Conservation (phyloP, 352 stramenopile genomes). For the Pythium rishiriense region DNA sequence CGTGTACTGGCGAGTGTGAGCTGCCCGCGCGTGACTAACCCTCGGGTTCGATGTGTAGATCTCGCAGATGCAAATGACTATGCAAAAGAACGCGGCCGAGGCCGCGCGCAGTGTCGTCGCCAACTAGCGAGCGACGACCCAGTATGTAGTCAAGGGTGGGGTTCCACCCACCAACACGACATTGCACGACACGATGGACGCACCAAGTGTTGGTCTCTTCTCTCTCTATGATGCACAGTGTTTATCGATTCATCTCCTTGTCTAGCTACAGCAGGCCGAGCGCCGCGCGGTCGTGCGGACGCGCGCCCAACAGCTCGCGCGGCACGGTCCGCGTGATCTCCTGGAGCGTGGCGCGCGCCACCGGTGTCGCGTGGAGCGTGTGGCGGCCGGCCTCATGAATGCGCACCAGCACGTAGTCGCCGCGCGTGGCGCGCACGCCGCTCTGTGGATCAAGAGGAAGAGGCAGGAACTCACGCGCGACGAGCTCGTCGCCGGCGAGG, state of each 20-base stretch:
- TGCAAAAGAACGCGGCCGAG: conserved; percentile 85
- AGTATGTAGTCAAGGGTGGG: not conserved
- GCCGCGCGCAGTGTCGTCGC: conserved; percentile 62
- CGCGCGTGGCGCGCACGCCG: conserved; percentile 49
- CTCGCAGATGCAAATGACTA: conserved; percentile 86
- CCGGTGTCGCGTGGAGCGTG: conserved; percentile 79
- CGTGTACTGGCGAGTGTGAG: not conserved
- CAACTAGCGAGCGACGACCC: conserved; percentile 24
- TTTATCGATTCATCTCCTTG: not conserved
- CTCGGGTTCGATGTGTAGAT: conserved; percentile 49
- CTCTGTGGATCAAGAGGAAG: conserved; percentile 31
- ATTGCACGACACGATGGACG: not conserved
- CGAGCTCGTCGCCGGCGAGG: conserved; percentile 27
- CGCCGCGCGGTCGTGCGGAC: conserved; percentile 26
- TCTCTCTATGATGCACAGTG: not conserved
- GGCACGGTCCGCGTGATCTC: conserved; percentile 60
- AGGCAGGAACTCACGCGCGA: conserved; percentile 49
- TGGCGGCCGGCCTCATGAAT: conserved; percentile 78
- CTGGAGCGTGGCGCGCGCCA: conserved; percentile 72
- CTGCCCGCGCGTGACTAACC: not conserved
- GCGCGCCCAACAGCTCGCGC: conserved; percentile 54
- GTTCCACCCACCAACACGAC: not conserved
- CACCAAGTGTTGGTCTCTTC: not conserved
- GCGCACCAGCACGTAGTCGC: conserved; percentile 85
- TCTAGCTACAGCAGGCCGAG: conserved; percentile 23